These are phyloP conservation scores for Mycena venus DNA, from an alignment of 768 basidiomycete genomes.

Conservation along the genomic window DNA sequence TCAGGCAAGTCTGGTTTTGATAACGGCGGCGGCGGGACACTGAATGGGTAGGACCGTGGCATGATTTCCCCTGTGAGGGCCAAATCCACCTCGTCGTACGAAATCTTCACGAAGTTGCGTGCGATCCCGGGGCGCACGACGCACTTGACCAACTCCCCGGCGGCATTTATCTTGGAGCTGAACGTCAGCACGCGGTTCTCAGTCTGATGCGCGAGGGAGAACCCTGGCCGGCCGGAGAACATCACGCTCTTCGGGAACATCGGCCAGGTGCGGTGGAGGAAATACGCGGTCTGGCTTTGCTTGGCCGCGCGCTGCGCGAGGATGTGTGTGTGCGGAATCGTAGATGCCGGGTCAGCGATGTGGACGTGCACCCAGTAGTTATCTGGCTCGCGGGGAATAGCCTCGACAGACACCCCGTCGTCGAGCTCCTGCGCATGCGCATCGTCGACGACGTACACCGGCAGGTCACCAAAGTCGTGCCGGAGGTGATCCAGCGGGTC, in stretches of 20 bases:
- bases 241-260: constrained; percentile 79
- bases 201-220: constrained; percentile 53
- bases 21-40: constrained; percentile 34
- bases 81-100: constrained; percentile 78
- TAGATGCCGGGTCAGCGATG: constrained; percentile 90
- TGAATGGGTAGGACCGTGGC: constrained; percentile 59
- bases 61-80: constrained; percentile 49
- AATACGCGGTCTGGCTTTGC: constrained; percentile 71
- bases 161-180: constrained; percentile 74
- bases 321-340: constrained; percentile 79
- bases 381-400: constrained; percentile 69
- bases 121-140: constrained; percentile 80
- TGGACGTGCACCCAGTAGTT: constrained; percentile 90
- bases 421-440: constrained; percentile 86
- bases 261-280: constrained; percentile 71
- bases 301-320: constrained; percentile 70
- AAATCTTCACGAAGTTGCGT: constrained; percentile 71
- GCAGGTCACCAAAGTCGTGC: constrained; percentile 86
- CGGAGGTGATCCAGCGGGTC: constrained; percentile 82
- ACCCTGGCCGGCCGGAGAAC: constrained; percentile 54
- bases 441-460: constrained; percentile 92
- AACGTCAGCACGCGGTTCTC: constrained; percentile 77
- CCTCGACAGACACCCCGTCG: constrained; percentile 90
- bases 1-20: constrained; percentile 3
- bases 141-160: constrained; percentile 78